Percentiles rank a stretch among this genome's conserved stretches.
Conservation (phyloP, 768 basidiomycete genomes). For the Psilocybe cyanescens region DNA sequence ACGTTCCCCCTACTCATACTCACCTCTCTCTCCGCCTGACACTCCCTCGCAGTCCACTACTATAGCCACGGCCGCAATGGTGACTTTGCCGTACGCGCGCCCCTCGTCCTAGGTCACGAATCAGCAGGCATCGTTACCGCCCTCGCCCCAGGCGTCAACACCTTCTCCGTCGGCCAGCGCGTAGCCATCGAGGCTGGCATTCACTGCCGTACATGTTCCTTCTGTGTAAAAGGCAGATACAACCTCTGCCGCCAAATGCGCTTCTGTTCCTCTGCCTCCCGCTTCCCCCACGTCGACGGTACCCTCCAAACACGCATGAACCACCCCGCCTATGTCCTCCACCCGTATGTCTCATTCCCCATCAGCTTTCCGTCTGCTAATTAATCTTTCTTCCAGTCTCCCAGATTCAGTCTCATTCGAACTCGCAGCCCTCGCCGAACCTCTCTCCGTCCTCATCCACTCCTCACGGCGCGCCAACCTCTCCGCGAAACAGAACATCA, state of each 20-base stretch:
- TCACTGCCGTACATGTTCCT: constrained; percentile 77
- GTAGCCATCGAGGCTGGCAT: constrained; percentile 95
- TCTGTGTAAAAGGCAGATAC: constrained; percentile 79
- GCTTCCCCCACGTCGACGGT: constrained; percentile 92
- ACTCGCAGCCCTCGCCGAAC: constrained; percentile 89
- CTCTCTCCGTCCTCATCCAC: constrained; percentile 87
- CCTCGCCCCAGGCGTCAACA: constrained; percentile 69
- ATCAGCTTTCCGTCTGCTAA: constrained; percentile 6
- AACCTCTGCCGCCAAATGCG: constrained; percentile 92
- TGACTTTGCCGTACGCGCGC: constrained; percentile 84
- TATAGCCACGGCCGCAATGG: constrained; percentile 90
- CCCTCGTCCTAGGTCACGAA: constrained; percentile 94
- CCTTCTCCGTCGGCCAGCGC: constrained; percentile 74
- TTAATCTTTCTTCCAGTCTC: constrained; percentile 46
- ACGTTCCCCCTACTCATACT: constrained; percentile 29
- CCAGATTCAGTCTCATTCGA: constrained; percentile 79
- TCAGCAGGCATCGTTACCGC: constrained; percentile 86
- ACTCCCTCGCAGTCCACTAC: constrained; percentile 76
- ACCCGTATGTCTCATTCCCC: constrained; percentile 66
- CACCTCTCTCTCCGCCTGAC: background rate
- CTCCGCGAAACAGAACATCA: constrained; percentile 65
- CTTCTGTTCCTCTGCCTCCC: constrained; percentile 89
- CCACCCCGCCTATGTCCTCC: constrained; percentile 84
- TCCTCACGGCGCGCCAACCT: constrained; percentile 48
- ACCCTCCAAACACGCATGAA: constrained; percentile 88